These are phyloP conservation scores for Rhizopogon salebrosus DNA, from an alignment of 768 basidiomycete species.

Conservation along the genomic window DNA sequence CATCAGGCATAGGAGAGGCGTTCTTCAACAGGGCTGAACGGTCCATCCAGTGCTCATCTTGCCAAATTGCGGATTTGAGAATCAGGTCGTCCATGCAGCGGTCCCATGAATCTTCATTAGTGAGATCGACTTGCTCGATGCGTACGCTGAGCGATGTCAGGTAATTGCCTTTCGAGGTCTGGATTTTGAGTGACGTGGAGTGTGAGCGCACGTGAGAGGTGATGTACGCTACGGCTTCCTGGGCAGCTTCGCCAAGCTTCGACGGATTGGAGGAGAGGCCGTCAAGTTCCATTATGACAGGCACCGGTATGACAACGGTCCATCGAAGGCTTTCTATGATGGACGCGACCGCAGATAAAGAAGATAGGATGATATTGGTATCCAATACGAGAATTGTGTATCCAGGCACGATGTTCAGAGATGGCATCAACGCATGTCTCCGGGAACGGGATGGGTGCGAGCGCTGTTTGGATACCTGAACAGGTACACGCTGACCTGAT, in stretches of 20 bases:
- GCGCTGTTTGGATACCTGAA: constrained; percentile 23
- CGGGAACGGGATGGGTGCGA: constrained; percentile 23
- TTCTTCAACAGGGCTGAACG: constrained; percentile 65
- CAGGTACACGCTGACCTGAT: constrained; percentile 31
- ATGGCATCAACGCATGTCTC: constrained; percentile 30
- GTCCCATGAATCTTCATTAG: constrained; percentile 43
- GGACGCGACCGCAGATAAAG: constrained; percentile 63
- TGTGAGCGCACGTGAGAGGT: constrained; percentile 72
- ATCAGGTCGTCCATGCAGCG: constrained; percentile 95
- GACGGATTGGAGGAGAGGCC: constrained; percentile 67
- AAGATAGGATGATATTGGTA: constrained; percentile 90
- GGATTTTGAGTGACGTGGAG: constrained; percentile 79
- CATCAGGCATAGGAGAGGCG: constrained; percentile 29
- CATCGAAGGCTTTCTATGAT: constrained; percentile 78
- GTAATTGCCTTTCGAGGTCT: constrained; percentile 94
- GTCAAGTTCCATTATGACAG: constrained; percentile 95
- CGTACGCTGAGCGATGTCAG: constrained; percentile 76
- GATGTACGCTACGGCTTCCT: constrained; percentile 69
- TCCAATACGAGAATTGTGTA: constrained; percentile 91
- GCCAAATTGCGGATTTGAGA: constrained; percentile 88
- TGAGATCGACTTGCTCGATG: constrained; percentile 78
- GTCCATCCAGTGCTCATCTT: constrained; percentile 88
- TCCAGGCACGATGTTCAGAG: constrained; percentile 65
- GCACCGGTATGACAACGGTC: constrained; percentile 89
- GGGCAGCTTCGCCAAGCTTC: constrained; percentile 71